phyloP scores from a whole-genome alignment of 495 filamentous ascomycete genomes.

The Cryomyces antarcticus region DNA sequence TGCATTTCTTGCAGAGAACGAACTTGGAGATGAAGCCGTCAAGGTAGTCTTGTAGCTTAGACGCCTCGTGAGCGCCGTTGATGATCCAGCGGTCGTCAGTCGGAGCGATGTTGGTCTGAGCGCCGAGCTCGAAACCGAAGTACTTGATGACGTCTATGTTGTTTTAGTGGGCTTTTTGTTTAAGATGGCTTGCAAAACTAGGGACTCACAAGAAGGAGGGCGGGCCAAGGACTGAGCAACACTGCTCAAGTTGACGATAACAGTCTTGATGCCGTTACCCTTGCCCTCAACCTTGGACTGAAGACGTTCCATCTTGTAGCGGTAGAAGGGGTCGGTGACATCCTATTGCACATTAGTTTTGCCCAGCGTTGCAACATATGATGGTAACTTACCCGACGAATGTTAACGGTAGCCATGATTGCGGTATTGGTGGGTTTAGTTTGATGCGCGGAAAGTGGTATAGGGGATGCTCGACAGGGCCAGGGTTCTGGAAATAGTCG shows the following conservation, averaged over 20 bases:
- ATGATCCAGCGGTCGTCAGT: conserved; percentile 99
- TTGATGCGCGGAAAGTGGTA: conserved; percentile 7
- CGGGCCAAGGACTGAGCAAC: conserved; percentile 83
- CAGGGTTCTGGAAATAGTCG: conserved; percentile 7
- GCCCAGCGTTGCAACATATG: not conserved
- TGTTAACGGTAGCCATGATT: conserved; percentile 82
- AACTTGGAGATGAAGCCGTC: conserved; percentile 97
- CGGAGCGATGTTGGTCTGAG: conserved; percentile 93
- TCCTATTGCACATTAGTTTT: conserved; percentile 26
- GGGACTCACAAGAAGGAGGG: conserved; percentile 45
- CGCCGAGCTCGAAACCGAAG: conserved; percentile 96
- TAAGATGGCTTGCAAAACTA: not conserved
- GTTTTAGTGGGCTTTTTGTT: conserved; percentile 22
- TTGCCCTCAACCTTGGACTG: conserved; percentile 99
- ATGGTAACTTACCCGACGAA: conserved; percentile 43
- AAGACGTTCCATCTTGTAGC: conserved; percentile 98
- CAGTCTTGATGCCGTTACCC: conserved; percentile 93
- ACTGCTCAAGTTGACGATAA: conserved; percentile 91
- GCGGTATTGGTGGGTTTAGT: conserved; percentile 18
- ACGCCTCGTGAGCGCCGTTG: conserved; percentile 90
- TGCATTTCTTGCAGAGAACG: conserved; percentile 97
- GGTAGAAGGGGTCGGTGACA: conserved; percentile 97
- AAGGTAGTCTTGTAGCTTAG: conserved; percentile 93
- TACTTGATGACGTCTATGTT: conserved; percentile 66
- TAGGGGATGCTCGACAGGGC: conserved; percentile 4